Conservation (phyloP, 78 protist genomes). For the Anaeramoeba ignava region DNA sequence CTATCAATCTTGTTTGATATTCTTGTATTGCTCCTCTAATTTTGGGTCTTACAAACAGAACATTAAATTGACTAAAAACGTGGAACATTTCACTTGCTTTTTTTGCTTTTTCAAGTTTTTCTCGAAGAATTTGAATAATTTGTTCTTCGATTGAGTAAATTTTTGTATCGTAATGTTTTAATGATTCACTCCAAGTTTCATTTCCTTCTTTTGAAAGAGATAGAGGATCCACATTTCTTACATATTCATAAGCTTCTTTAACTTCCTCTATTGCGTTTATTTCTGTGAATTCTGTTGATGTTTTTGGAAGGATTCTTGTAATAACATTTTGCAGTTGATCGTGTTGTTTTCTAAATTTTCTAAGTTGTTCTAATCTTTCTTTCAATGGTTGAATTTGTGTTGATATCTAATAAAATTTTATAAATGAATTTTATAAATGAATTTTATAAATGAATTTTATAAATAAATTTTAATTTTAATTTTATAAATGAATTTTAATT, state of each 20-base stretch:
- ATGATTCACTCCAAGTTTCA: slow-evolving; percentile 35
- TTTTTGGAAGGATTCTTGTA: slow-evolving; percentile 22
- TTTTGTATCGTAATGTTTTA: slow-evolving; percentile 40
- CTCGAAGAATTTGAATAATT: slow-evolving; percentile 53
- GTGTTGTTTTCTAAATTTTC: slow-evolving; percentile 45
- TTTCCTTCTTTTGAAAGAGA: slow-evolving; percentile 23
- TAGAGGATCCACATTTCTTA: slow-evolving; percentile 35
- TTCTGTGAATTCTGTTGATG: slow-evolving; percentile 30
- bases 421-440: no score
- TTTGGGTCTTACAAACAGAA: not conserved
- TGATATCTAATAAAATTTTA: not conserved
- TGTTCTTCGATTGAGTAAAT: slow-evolving; percentile 61
- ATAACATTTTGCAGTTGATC: slow-evolving; percentile 42
- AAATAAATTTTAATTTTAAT: no score
- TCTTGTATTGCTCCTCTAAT: slow-evolving; percentile 1
- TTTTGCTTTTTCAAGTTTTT: slow-evolving; percentile 60
- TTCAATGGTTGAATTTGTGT: slow-evolving; percentile 6
- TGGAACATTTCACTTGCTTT: slow-evolving; percentile 48
- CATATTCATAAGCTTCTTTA: slow-evolving; percentile 35
- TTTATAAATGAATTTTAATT: no score
- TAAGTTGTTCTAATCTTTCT: slow-evolving; percentile 28
- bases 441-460: no score
- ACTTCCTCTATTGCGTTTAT: slow-evolving; percentile 5
- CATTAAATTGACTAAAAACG: slow-evolving; percentile 1
- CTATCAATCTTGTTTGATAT: not conserved